These are phyloP conservation scores for Tuber magnatum DNA, from an alignment of 495 filamentous ascomycete species.

Conservation along the genomic window DNA sequence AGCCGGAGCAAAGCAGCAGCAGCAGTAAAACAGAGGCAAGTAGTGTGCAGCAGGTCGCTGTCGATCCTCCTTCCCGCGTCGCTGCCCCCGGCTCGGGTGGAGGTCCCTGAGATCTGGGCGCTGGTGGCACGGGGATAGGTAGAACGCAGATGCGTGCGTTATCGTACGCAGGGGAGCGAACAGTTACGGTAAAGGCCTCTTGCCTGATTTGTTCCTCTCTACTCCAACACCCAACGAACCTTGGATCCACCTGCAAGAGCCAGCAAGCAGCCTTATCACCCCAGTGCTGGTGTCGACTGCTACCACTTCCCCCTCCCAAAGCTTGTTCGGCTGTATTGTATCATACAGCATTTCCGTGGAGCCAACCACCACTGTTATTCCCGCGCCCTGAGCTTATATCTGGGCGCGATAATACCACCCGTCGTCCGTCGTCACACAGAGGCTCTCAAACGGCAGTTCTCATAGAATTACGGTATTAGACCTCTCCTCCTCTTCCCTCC, in stretches of 20 bases:
- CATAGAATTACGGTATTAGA: constrained; percentile 1
- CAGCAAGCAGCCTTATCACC: constrained; percentile 5
- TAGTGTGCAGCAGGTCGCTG: constrained; percentile 10
- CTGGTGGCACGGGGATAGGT: background rate
- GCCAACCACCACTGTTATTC: background rate
- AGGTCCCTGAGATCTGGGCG: constrained; percentile 14
- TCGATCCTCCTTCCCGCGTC: constrained; percentile 21
- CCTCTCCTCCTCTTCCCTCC: background rate
- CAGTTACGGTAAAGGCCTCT: background rate
- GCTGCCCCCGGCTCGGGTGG: background rate
- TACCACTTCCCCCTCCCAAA: background rate
- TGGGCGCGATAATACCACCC: background rate
- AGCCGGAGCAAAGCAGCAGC: background rate
- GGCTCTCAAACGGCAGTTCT: background rate
- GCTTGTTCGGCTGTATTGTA: background rate
- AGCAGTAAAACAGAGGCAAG: background rate
- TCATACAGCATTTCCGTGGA: too few relatives aligned
- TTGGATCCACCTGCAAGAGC: background rate
- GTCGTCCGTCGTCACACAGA: background rate
- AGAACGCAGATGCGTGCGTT: constrained; percentile 10
- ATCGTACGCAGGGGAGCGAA: constrained; percentile 2
- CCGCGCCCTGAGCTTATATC: background rate
- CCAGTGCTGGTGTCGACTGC: background rate
- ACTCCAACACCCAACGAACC: background rate
- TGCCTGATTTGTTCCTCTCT: background rate